phyloP scores from a whole-genome alignment of 345 rosid genomes.

The Rhodomyrtus tomentosa region DNA sequence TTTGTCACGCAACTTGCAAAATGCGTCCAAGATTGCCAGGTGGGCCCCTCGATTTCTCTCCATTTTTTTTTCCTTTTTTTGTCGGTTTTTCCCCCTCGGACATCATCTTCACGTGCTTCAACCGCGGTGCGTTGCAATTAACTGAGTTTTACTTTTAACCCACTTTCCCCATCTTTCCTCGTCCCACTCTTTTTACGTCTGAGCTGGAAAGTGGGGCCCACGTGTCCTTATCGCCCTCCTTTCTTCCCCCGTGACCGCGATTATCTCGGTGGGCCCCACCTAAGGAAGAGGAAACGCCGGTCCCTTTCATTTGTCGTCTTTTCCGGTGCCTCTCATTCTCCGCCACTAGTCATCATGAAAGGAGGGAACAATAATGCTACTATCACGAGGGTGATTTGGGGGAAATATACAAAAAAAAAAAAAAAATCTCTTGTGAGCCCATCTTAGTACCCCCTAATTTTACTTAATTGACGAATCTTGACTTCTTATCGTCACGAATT shows the following conservation, averaged over 20 bases:
- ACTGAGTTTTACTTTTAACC: not conserved
- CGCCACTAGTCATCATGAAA: not conserved
- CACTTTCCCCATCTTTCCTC: not conserved
- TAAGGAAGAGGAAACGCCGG: not conserved
- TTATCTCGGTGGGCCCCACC: not conserved
- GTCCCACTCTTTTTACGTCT: rapidly evolving
- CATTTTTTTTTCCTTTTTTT: too few relatives aligned
- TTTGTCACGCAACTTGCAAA: not conserved
- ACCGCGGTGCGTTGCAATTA: not conserved
- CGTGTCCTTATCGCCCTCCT: not conserved
- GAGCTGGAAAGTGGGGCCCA: not conserved
- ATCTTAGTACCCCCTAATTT: not conserved
- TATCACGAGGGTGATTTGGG: not conserved
- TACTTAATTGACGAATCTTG: not conserved
- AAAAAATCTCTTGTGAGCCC: not conserved
- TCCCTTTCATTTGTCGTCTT: not conserved
- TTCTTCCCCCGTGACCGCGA: not conserved
- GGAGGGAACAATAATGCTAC: not conserved
- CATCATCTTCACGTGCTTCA: not conserved
- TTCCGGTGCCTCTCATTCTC: not conserved
- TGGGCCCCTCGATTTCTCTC: not conserved
- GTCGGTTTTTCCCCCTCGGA: not conserved
- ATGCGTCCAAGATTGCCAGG: too few relatives aligned
- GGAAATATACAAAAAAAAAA: not conserved
- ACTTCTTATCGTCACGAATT: not conserved